Evolutionary conservation across 2,329 filamentous ascomycete species (phyloP), one percentile per base, ranked within the genome.

Genomic region (Diaporthe helianthi): DNA sequence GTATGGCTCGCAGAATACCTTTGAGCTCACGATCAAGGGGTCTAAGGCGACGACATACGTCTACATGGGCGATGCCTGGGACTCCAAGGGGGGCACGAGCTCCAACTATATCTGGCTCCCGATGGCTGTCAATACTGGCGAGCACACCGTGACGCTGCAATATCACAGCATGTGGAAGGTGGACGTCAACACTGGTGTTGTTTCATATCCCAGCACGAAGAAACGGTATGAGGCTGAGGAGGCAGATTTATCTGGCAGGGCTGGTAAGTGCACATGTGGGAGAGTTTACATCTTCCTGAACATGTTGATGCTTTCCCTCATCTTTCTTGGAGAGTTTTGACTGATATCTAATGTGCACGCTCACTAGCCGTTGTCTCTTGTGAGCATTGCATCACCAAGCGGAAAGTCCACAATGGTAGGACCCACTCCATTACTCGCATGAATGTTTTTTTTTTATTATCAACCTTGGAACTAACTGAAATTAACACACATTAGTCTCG

Each of bases 111-210:
- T 81, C 19, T 82, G 80, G 80, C 61, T 80, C 12, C 80, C 80
- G 1, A 77, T 81, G 75, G 74, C 65, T 2, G 78, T 80, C 49
- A 75, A 80, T 64, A 67, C 76, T 13, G 75, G 75, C 19, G 71
- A 73, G 0, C 78, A 79, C 60, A 78, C 76, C 13, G 73, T 80
- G 3, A 75, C 74, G 3, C 71, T 82, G 49, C 76, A 81, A 47
- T 81, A 81, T 65, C 76, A 81, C 72, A 73, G 76, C 22, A 80
- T 80, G 78, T 82, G 79, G 80, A 80, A 78, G 71, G 74, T 82
- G 31, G 78, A 82, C 65, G 74, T 77, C 2, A 76, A 74, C 12
- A 82, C 80, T 6, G 80, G 80, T 8, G 78, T 75, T 2, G 77
- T 81, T 15, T 76, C 72, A 31, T 75, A 73, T 64, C 78, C 77